phyloP scores from a whole-genome alignment of 2,329 filamentous ascomycete species.

The Botrytis aclada region DNA sequence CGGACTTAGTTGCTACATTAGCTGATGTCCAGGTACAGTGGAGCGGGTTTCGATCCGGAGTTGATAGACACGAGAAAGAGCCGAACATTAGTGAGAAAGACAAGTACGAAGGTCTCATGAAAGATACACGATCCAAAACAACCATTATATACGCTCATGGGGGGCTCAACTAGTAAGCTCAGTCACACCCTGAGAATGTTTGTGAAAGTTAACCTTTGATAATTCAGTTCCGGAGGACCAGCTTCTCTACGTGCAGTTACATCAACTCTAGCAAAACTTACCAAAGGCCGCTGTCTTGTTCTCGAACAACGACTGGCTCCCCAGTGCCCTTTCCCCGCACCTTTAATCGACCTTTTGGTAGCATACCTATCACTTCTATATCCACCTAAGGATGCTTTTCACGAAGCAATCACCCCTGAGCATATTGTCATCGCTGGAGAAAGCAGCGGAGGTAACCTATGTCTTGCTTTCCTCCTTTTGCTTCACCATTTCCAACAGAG shows the following conservation, averaged over 20 bases:
- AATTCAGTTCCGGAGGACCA: no score
- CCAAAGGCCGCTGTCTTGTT: neutral
- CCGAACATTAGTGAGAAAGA: no score
- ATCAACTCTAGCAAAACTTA: no score
- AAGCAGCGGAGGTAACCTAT: neutral
- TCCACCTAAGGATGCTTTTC: neutral
- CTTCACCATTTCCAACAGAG: neutral
- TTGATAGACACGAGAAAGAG: no score
- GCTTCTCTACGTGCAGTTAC: no score
- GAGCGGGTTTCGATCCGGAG: neutral
- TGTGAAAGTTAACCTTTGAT: no score
- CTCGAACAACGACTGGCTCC: neutral
- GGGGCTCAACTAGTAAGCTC: no score
- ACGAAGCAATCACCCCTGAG: neutral
- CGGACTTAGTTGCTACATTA: neutral
- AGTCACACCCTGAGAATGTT: no score
- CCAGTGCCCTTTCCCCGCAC: conserved; percentile 3
- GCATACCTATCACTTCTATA: conserved; percentile 9
- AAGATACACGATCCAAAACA: no score
- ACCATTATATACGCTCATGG: no score
- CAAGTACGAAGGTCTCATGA: no score
- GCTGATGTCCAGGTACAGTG: conserved; percentile 6
- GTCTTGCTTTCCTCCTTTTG: neutral
- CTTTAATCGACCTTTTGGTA: conserved; percentile 5
- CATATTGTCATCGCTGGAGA: conserved; percentile 5